Conservation (phyloP, 352 stramenopile genomes). For the Albugo laibachii region DNA sequence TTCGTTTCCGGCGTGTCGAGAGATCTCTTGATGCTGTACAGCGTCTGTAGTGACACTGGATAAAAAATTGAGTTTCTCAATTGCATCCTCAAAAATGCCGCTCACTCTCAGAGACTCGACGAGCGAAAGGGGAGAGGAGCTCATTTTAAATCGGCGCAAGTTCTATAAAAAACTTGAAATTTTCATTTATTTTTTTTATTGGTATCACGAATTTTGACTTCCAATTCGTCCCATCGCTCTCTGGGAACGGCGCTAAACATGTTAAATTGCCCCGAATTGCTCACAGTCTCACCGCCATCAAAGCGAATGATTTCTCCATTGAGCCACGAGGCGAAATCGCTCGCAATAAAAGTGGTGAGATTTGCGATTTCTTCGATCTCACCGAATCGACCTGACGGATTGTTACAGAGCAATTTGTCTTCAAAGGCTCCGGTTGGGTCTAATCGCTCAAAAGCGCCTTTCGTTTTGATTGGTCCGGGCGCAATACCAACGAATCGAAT, state of each 20-base stretch:
- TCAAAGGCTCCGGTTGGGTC: constrained; percentile 50
- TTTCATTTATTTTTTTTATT: constrained; percentile 12
- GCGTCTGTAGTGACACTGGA: constrained; percentile 83
- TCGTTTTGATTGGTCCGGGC: constrained; percentile 88
- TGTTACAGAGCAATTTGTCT: constrained; percentile 40
- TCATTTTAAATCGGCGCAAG: too few relatives aligned
- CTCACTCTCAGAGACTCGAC: constrained; percentile 51
- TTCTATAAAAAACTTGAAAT: too few relatives aligned
- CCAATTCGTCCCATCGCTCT: constrained; percentile 57
- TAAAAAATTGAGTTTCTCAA: constrained; percentile 83
- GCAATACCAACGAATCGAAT: constrained; percentile 93
- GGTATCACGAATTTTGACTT: constrained; percentile 27
- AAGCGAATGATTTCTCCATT: constrained; percentile 69
- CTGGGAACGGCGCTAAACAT: constrained; percentile 36
- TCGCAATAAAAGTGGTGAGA: constrained; percentile 50
- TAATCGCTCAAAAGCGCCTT: constrained; percentile 58
- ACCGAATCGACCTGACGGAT: constrained; percentile 49
- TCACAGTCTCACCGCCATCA: constrained; percentile 55
- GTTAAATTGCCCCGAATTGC: constrained; percentile 64
- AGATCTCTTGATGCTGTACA: constrained; percentile 83
- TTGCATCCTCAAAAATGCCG: constrained; percentile 73
- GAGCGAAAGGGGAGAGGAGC: constrained; percentile 12
- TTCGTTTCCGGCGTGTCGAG: constrained; percentile 82
- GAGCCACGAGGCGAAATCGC: constrained; percentile 65
- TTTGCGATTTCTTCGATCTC: constrained; percentile 66